Evolutionary conservation across 2,329 filamentous ascomycete species (phyloP).

Genomic region (Rugonectria rugulosa): DNA sequence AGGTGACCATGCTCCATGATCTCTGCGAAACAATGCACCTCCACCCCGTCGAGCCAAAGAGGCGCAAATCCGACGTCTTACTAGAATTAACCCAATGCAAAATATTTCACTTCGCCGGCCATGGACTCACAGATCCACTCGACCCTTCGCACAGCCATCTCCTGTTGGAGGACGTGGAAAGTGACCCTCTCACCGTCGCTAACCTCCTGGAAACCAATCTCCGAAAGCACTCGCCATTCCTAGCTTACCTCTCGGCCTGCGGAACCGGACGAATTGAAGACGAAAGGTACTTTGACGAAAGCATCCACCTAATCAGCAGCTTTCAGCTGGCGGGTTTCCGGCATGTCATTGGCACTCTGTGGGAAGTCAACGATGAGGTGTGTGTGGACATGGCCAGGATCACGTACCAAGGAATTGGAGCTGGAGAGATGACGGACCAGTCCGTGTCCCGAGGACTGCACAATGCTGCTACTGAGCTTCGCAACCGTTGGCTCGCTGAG

Average conservation of each 20-base stretch:
- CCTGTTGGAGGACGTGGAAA: slow-evolving; percentile 10
- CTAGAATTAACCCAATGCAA: slow-evolving; percentile 33
- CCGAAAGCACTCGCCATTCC: slow-evolving; percentile 33
- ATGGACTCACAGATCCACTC: slow-evolving; percentile 31
- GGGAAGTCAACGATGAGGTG: slow-evolving; percentile 3
- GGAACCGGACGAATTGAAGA: slow-evolving; percentile 38
- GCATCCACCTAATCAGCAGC: slow-evolving; percentile 43
- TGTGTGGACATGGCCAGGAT: slow-evolving; percentile 3
- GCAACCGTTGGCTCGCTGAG: too few species aligned
- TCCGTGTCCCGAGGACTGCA: slow-evolving; percentile 4
- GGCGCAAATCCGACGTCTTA: slow-evolving; percentile 34
- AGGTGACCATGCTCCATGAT: not conserved
- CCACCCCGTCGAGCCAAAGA: not conserved
- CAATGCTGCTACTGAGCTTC: not conserved
- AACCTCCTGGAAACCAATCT: slow-evolving; percentile 29
- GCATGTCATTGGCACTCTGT: too few species aligned
- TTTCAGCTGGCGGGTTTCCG: slow-evolving; percentile 4
- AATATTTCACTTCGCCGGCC: slow-evolving; percentile 54
- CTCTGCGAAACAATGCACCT: slow-evolving; percentile 13
- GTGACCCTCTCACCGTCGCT: slow-evolving; percentile 18
- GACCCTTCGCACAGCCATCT: slow-evolving; percentile 25
- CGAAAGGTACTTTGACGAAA: slow-evolving; percentile 43
- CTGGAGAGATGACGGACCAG: not conserved
- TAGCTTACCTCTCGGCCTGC: slow-evolving; percentile 51
- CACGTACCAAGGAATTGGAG: not conserved